Evolutionary conservation across 495 filamentous ascomycete genomes (phyloP).

Genomic region (Xylaria bambusicola): DNA sequence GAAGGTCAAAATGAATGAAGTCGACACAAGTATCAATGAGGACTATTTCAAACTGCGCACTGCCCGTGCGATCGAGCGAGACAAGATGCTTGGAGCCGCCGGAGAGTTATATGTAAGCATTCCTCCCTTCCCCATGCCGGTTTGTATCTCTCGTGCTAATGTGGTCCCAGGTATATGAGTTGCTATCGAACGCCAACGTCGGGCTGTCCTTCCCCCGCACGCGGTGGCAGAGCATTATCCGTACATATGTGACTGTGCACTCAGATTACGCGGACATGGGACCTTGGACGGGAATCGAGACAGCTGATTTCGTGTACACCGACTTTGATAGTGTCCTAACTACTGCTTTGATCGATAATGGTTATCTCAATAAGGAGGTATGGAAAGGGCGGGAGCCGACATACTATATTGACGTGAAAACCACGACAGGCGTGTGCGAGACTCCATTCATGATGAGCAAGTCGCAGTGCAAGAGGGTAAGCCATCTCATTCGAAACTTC

Average conservation of each 20-base stretch:
- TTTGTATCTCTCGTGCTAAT: not conserved
- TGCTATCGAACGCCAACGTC: not conserved
- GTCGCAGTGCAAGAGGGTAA: not conserved
- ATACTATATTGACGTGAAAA: constrained; percentile 50
- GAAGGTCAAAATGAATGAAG: not conserved
- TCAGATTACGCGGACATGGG: constrained; percentile 37
- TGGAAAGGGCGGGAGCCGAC: constrained; percentile 31
- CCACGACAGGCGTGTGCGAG: constrained; percentile 28
- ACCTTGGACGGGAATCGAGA: constrained; percentile 38
- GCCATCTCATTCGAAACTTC: not conserved
- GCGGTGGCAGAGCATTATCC: constrained; percentile 45
- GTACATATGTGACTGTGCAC: constrained; percentile 33
- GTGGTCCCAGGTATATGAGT: not conserved
- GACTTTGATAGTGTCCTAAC: constrained; percentile 36
- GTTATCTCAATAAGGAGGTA: not conserved
- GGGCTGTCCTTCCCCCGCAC: not conserved
- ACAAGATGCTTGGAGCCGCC: not conserved
- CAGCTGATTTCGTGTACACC: constrained; percentile 42
- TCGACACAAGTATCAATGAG: not conserved
- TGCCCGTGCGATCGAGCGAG: not conserved
- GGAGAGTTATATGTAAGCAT: not conserved
- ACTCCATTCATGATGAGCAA: not conserved
- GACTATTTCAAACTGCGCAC: not conserved
- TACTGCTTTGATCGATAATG: not conserved
- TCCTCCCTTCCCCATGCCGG: not conserved